Conservation (phyloP, 306 rosid genomes). For the Begonia loranthoides region DNA sequence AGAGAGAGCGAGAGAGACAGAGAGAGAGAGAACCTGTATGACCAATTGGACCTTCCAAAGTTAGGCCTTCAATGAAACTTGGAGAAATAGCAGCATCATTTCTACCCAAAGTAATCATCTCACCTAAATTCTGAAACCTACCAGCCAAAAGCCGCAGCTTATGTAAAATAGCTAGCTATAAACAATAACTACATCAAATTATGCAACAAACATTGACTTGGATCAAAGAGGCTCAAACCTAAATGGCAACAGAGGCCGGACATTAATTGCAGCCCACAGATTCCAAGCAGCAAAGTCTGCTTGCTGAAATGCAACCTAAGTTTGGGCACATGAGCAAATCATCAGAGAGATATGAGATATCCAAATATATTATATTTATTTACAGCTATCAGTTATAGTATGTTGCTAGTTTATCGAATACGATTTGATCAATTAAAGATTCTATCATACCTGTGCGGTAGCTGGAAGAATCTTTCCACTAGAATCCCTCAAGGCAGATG, state of each 20-base stretch:
- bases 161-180: not conserved
- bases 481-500: slow-evolving; percentile 71
- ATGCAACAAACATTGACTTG: not conserved
- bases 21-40: slow-evolving; percentile 49
- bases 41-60: slow-evolving; percentile 78
- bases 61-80: slow-evolving; percentile 80
- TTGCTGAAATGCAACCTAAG: slow-evolving; percentile 92
- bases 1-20: not conserved
- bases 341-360: slow-evolving; percentile 3
- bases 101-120: slow-evolving; percentile 92
- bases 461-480: slow-evolving; percentile 88
- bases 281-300: slow-evolving; percentile 98
- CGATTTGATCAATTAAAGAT: not conserved
- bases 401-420: too few relatives aligned
- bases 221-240: slow-evolving; percentile 23
- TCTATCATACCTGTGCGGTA: slow-evolving; percentile 63
- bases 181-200: not conserved
- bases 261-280: slow-evolving; percentile 93
- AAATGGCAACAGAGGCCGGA: slow-evolving; percentile 90
- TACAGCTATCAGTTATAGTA: too few relatives aligned
- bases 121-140: slow-evolving; percentile 93
- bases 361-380: too few relatives aligned
- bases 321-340: slow-evolving; percentile 12
- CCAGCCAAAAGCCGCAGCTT: slow-evolving; percentile 8
- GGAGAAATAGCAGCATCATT: slow-evolving; percentile 85